phyloP scores from a whole-genome alignment of 768 basidiomycete species.

The Termitomyces eurrhizus region DNA sequence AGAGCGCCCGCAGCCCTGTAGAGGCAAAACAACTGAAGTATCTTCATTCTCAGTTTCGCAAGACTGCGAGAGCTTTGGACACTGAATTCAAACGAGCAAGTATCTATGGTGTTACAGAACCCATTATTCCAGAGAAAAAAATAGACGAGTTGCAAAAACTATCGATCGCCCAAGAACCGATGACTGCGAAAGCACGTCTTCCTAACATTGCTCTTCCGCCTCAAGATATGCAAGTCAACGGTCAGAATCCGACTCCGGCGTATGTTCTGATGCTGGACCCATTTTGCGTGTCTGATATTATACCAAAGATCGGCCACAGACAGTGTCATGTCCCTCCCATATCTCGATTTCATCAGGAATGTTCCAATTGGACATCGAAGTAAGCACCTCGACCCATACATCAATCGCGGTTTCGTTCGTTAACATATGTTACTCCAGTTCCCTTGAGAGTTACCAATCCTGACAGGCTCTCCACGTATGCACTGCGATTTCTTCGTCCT shows the following conservation, averaged over 20 bases:
- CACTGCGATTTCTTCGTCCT: not conserved
- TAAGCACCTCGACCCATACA: constrained; percentile 19
- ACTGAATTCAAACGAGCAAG: constrained; percentile 34
- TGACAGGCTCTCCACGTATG: constrained; percentile 35
- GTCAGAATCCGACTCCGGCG: constrained; percentile 4
- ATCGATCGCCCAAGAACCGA: not conserved
- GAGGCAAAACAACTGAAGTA: constrained; percentile 18
- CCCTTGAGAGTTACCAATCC: constrained; percentile 37
- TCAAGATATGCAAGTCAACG: constrained; percentile 12
- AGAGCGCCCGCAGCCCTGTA: constrained; percentile 11
- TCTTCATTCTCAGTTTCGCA: constrained; percentile 41
- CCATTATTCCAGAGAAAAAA: constrained; percentile 1
- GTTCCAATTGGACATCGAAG: constrained; percentile 46
- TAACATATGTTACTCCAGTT: constrained; percentile 22
- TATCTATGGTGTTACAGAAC: constrained; percentile 13
- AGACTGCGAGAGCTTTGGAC: constrained; percentile 37
- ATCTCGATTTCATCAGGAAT: constrained; percentile 41
- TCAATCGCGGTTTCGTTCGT: not conserved
- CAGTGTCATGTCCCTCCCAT: constrained; percentile 48
- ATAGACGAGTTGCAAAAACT: not conserved
- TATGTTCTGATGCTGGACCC: constrained; percentile 4
- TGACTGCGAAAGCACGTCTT: constrained; percentile 11
- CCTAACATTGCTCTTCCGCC: constrained; percentile 14
- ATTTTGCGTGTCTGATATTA: not conserved
- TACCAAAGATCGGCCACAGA: constrained; percentile 35